A percentile compares a stretch with the other conserved stretches of the same genome.
Conservation (phyloP, 345 rosid genomes). For the Ceriops tagal region DNA sequence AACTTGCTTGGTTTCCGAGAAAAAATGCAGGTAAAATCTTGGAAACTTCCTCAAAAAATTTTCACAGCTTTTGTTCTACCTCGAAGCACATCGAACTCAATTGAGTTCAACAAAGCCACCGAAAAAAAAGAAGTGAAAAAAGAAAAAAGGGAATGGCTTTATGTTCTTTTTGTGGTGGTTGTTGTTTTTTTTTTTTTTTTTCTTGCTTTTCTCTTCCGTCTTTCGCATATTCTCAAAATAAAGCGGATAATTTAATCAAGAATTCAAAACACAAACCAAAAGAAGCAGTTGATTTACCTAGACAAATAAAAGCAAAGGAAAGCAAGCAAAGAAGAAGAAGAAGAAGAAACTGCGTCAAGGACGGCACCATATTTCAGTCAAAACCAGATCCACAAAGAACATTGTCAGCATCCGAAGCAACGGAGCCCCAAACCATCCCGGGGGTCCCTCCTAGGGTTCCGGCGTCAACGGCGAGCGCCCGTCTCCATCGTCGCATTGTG, state of each 20-base stretch:
- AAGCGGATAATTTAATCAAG: background rate
- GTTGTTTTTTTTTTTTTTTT: no score
- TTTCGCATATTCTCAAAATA: background rate
- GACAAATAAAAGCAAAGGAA: conserved; percentile 39
- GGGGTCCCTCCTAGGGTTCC: conserved; percentile 15
- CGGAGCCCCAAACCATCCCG: conserved; percentile 19
- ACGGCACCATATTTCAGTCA: conserved; percentile 46
- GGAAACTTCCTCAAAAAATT: no score
- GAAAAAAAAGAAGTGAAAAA: no score
- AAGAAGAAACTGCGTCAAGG: conserved; percentile 30
- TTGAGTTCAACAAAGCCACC: no score
- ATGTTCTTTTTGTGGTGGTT: no score
- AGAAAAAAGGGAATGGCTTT: no score
- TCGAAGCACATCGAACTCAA: no score
- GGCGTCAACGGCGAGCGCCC: conserved; percentile 3
- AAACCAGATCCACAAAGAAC: conserved; percentile 36
- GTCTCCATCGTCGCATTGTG: conserved; percentile 34
- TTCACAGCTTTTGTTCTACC: no score
- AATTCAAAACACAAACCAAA: background rate
- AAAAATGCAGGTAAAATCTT: background rate
- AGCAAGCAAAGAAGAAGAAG: conserved; percentile 45
- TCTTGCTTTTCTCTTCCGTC: background rate
- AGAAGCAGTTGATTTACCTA: conserved; percentile 35
- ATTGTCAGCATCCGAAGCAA: conserved; percentile 37
- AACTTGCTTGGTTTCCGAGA: background rate